phyloP scores from a whole-genome alignment of 208 protist genomes.

The Herpetomonas samuelpessoai region DNA sequence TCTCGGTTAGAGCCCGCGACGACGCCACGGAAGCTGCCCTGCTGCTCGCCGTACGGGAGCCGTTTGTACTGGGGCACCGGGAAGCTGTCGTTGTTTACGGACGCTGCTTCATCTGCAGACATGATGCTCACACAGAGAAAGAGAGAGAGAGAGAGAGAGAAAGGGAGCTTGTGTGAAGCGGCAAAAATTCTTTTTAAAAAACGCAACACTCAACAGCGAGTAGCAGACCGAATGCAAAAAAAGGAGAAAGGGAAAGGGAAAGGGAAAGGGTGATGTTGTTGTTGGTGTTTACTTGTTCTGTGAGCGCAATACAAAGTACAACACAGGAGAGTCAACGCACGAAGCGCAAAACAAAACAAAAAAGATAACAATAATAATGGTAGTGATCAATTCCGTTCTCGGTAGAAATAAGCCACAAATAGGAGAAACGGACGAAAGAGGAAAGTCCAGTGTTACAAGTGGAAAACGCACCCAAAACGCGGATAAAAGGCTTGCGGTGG shows the following conservation, averaged over 20 bases:
- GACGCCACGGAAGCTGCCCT: conserved; percentile 67
- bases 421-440: conserved; percentile 1
- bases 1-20: conserved; percentile 68
- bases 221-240: not conserved
- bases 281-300: too few species aligned
- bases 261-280: not conserved
- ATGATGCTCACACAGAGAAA: too few species aligned
- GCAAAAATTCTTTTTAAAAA: too few species aligned
- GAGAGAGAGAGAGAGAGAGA: too few species aligned
- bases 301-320: too few species aligned
- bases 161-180: too few species aligned
- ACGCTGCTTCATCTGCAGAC: not conserved
- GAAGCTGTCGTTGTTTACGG: not conserved
- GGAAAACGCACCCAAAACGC: too few species aligned
- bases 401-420: not conserved
- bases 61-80: conserved; percentile 3
- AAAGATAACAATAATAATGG: conserved; percentile 5
- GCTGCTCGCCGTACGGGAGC: conserved; percentile 61
- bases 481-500: too few species aligned
- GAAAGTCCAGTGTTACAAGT: not conserved
- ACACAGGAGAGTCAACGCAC: too few species aligned
- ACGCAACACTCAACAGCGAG: not conserved
- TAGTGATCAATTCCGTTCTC: not conserved
- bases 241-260: not conserved
- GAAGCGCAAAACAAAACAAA: too few species aligned